Percentiles rank a stretch among this genome's conserved stretches.
phyloP scores from a whole-genome alignment of 2,329 filamentous ascomycete species.

The Chaetothyriales sp. region DNA sequence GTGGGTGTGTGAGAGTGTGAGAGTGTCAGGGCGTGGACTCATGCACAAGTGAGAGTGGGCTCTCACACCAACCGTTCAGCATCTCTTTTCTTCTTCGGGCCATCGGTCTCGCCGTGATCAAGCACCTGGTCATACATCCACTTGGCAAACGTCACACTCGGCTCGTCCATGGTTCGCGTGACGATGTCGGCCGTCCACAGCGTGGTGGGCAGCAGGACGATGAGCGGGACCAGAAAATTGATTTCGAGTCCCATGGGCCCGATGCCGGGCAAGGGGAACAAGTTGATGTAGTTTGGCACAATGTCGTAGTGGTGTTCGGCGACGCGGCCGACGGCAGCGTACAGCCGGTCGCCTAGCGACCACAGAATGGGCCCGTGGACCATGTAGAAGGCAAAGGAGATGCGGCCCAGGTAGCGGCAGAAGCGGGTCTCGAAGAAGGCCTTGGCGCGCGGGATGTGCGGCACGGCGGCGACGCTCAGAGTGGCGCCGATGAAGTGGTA shows the following conservation, averaged over 20 bases:
- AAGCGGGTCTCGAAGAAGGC: constrained; percentile 43
- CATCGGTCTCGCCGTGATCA: not conserved
- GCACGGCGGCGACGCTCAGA: constrained; percentile 41
- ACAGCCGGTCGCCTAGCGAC: constrained; percentile 48
- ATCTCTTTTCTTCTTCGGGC: not conserved
- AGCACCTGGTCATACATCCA: constrained; percentile 28
- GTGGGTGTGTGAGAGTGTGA: not conserved
- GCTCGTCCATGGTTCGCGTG: constrained; percentile 44
- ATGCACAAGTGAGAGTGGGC: not conserved
- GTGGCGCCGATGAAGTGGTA: constrained; percentile 48
- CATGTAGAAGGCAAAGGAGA: constrained; percentile 36
- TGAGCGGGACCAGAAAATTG: constrained; percentile 44
- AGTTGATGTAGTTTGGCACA: constrained; percentile 44
- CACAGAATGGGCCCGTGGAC: constrained; percentile 35
- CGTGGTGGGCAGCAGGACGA: constrained; percentile 46
- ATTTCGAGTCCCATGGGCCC: constrained; percentile 49
- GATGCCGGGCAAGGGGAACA: constrained; percentile 38
- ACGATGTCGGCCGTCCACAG: constrained; percentile 44
- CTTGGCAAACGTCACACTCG: constrained; percentile 42
- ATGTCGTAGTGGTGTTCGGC: constrained; percentile 35
- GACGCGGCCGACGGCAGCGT: constrained; percentile 45
- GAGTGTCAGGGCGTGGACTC: too few relatives aligned
- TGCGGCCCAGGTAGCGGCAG: constrained; percentile 34
- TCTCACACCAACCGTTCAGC: not conserved
- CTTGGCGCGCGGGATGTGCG: constrained; percentile 44